Percentiles rank a stretch among this genome's conserved stretches.
Evolutionary conservation across 345 rosid genomes (phyloP).

Genomic region (Sisymbrium altissimum): DNA sequence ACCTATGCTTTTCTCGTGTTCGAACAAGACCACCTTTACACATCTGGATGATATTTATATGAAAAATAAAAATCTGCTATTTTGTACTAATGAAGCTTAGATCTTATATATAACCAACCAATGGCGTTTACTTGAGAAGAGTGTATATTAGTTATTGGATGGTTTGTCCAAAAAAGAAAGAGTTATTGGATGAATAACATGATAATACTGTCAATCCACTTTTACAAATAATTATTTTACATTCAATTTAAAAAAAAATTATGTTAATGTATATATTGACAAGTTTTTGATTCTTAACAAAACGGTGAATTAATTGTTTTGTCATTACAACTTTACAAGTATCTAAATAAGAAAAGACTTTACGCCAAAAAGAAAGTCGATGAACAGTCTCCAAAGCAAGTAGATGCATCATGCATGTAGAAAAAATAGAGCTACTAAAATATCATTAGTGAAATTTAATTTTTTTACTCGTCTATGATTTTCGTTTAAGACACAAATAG

Average conservation of each 20-base stretch:
- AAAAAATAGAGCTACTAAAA: neutral
- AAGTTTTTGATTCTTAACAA: neutral
- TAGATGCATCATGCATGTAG: neutral
- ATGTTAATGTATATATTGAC: neutral
- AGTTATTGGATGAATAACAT: neutral
- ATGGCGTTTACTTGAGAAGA: neutral
- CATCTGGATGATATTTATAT: neutral
- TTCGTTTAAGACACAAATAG: neutral
- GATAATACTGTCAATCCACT: neutral
- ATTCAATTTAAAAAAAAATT: no score
- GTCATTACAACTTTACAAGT: no score
- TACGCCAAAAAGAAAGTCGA: neutral
- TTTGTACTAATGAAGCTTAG: neutral
- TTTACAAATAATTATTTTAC: neutral
- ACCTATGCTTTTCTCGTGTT: neutral
- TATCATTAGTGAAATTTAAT: neutral
- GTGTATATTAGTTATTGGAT: neutral
- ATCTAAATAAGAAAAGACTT: neutral
- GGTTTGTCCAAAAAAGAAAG: neutral
- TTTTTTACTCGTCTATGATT: neutral
- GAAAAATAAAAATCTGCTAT: neutral
- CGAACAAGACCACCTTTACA: neutral
- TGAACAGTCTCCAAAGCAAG: neutral
- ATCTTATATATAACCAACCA: neutral
- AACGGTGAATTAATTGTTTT: no score